Conservation (phyloP, 2,329 filamentous ascomycete species). For the Verticillium alfalfae region DNA sequence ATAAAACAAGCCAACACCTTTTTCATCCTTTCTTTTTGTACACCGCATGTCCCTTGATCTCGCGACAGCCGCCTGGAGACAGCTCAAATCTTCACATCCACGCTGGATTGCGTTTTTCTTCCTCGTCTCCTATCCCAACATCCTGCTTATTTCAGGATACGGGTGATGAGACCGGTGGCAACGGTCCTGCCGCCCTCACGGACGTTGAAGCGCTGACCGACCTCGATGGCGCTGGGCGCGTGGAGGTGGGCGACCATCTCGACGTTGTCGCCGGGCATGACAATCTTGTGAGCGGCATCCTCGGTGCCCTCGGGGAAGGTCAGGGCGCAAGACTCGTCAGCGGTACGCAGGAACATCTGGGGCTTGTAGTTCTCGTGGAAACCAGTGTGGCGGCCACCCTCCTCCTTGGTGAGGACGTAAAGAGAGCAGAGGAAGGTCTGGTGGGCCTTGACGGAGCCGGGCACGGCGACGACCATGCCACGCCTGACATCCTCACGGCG, state of each 20-base stretch:
- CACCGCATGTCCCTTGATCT: neutral
- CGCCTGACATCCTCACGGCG: conserved; percentile 91
- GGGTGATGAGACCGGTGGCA: conserved; percentile 76
- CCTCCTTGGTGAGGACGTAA: conserved; percentile 96
- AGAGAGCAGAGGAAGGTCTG: conserved; percentile 90
- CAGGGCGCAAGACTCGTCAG: conserved; percentile 73
- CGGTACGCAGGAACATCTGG: conserved; percentile 92
- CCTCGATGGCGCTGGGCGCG: conserved; percentile 80
- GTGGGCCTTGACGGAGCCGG: conserved; percentile 80
- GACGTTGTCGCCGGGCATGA: conserved; percentile 98
- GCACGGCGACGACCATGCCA: conserved; percentile 89
- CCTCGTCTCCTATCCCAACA: neutral
- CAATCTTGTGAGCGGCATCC: conserved; percentile 68
- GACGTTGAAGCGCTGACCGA: conserved; percentile 95
- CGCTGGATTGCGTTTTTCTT: neutral
- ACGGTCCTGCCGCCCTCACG: conserved; percentile 92
- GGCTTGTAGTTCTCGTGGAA: conserved; percentile 96
- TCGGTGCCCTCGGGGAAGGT: conserved; percentile 81
- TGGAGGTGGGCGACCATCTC: conserved; percentile 91
- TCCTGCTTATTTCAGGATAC: conserved; percentile 53
- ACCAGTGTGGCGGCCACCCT: conserved; percentile 93
- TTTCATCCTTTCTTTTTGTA: conserved; percentile 7
- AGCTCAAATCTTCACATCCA: neutral
- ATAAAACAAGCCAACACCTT: conserved; percentile 11
- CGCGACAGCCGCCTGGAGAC: neutral